Percentiles rank a stretch among this genome's conserved stretches.
Conservation (phyloP, 768 basidiomycete genomes). For the Kondoa subrosea region DNA sequence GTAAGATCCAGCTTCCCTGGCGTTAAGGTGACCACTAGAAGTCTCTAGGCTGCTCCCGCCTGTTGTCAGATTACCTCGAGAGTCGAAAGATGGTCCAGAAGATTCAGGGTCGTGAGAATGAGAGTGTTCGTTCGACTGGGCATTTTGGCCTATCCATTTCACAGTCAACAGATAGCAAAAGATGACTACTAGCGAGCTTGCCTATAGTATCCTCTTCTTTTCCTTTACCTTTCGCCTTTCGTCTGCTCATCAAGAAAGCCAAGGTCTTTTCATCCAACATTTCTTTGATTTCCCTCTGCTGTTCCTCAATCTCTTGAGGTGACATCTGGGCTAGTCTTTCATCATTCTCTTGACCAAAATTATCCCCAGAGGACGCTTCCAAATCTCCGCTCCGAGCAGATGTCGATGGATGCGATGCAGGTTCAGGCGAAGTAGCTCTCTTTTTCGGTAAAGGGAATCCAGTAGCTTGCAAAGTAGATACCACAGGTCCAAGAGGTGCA, state of each 20-base stretch:
- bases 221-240: neutral
- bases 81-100: neutral
- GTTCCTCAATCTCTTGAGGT: neutral
- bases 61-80: neutral
- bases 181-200: neutral
- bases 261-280: neutral
- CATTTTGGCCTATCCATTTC: too few species aligned
- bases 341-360: neutral
- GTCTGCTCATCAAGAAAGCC: neutral
- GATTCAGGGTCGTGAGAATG: neutral
- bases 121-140: too few species aligned
- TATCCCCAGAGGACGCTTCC: neutral
- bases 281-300: neutral
- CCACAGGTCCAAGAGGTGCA: neutral
- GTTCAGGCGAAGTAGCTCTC: neutral
- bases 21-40: neutral
- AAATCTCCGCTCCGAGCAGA: neutral
- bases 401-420: neutral
- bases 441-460: neutral
- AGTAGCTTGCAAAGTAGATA: neutral
- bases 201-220: neutral
- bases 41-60: too few species aligned
- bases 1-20: neutral
- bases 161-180: too few species aligned
- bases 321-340: neutral